Base-by-base conservation (phyloP, 495 filamentous ascomycete genomes). In the Talaromyces nanjingensis region DNA sequence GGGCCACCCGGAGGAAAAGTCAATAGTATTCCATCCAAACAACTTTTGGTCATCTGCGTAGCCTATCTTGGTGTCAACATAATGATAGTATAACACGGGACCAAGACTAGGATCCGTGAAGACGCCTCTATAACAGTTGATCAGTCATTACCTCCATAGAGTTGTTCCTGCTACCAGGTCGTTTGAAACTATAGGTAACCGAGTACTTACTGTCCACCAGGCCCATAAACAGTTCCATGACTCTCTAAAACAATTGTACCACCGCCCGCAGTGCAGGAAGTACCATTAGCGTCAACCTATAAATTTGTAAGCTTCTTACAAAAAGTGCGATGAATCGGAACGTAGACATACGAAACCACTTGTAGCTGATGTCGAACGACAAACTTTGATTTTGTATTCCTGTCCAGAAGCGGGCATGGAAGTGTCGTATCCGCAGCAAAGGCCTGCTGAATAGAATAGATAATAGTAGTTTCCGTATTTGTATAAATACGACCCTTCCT, bases 381-480 rank as follows among this genome's bases (percentile, higher is more conserved):
- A 90, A n/a, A 85, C 87, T 71, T 83, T 80, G 72, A 92, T 87
- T 66, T 84, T 85, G 66, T 92, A 92, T 72, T 91, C 89, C 16
- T 76, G 78, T 0, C 89, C 88, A 0, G 73, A 56, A 0, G 84
- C 77, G 3, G 89, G 88, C 58, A 64, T 73, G 37, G 65, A 73
- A 5, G 69, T 64, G 64, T 81, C 79, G 66, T 85, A 86, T 3
- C 82, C 82, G 67, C 89, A 92, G 77, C 89, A 92, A 12, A 73
- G 71, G 0, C 90, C 89, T 16, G 80, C 74, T 31, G 83, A 87
- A 71, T 81, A 90, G 69, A 91, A 90, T 1, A 93, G 76, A 63
- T 90, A 91, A 65, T 87, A 91, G 63, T 85, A 90, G 3, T 63
- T 73, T 1, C 80, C 81, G 25, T 84, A 68, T 63, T 83, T 76